Percentiles rank a stretch among this genome's conserved stretches.
phyloP scores from a whole-genome alignment of 495 filamentous ascomycete species.

The Penicillium argentinense region DNA sequence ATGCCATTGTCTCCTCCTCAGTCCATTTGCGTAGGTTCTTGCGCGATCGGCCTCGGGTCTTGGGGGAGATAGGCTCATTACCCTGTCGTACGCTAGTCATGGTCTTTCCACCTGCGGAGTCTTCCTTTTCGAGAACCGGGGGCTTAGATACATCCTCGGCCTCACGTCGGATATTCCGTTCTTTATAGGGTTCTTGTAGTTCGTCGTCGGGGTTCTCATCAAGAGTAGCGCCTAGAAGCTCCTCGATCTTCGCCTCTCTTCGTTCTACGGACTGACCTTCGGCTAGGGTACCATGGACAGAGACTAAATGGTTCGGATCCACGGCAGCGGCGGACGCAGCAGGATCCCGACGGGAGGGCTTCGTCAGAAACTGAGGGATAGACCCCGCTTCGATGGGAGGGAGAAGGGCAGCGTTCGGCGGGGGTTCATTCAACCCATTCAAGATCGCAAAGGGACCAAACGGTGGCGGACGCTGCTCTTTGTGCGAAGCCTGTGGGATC shows the following conservation, averaged over 20 bases:
- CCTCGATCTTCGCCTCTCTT: constrained; percentile 39
- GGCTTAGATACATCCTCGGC: constrained; percentile 4
- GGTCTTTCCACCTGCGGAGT: neutral
- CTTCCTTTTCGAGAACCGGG: constrained; percentile 1
- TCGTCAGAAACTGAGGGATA: constrained; percentile 42
- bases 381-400: constrained; percentile 63
- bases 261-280: constrained; percentile 33
- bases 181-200: constrained; percentile 11
- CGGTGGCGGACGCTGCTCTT: constrained; percentile 48
- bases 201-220: constrained; percentile 22
- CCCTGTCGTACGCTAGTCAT: constrained; percentile 17
- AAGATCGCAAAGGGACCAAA: constrained; percentile 63
- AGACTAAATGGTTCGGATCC: constrained; percentile 21
- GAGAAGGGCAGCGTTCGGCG: constrained; percentile 69
- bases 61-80: constrained; percentile 38
- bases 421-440: constrained; percentile 73
- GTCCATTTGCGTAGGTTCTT: constrained; percentile 68
- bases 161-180: constrained; percentile 9
- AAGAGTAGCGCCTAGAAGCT: constrained; percentile 35
- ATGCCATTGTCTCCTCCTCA: constrained; percentile 75
- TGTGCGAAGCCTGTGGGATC: constrained; percentile 42
- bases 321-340: constrained; percentile 5
- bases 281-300: constrained; percentile 16
- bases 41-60: constrained; percentile 43
- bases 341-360: constrained; percentile 30